Evolutionary conservation across 768 basidiomycete species (phyloP).

Genomic region (Baorangia bicolor): DNA sequence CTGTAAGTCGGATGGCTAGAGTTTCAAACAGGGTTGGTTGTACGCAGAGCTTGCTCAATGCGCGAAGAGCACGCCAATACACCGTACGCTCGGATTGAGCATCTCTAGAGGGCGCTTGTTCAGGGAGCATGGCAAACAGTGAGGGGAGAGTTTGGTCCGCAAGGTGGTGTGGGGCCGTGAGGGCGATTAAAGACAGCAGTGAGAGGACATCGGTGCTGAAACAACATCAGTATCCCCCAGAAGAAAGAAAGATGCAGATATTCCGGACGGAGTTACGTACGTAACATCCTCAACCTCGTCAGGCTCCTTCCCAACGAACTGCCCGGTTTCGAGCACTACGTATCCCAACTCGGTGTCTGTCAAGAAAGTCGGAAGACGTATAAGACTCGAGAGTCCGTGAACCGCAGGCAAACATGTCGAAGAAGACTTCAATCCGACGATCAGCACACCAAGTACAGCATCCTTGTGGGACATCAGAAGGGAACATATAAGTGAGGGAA

Average conservation of each 20-base stretch:
- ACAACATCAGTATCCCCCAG: neutral
- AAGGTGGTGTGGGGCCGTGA: conserved; percentile 60
- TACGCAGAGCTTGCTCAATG: conserved; percentile 70
- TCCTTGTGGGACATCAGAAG: conserved; percentile 67
- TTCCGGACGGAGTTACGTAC: conserved; percentile 29
- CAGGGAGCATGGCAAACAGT: conserved; percentile 75
- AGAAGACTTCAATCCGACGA: conserved; percentile 53
- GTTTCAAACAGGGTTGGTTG: conserved; percentile 81
- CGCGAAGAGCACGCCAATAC: conserved; percentile 65
- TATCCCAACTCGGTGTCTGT: conserved; percentile 74
- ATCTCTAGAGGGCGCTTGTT: conserved; percentile 54
- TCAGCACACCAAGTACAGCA: conserved; percentile 64
- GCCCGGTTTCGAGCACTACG: conserved; percentile 73
- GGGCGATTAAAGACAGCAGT: conserved; percentile 62
- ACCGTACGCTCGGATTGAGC: conserved; percentile 55
- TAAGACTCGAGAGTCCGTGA: conserved; percentile 61
- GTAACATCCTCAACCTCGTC: conserved; percentile 55
- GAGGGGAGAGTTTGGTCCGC: conserved; percentile 76
- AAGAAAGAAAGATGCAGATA: neutral
- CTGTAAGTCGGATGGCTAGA: conserved; percentile 71
- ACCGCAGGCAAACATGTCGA: conserved; percentile 60
- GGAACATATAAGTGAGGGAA: conserved; percentile 27
- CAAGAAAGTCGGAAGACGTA: conserved; percentile 63
- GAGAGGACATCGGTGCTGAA: conserved; percentile 58
- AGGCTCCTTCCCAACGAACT: conserved; percentile 51